Conservation (phyloP, 2,329 filamentous ascomycete genomes). For the Hymenoscyphus fraxineus region DNA sequence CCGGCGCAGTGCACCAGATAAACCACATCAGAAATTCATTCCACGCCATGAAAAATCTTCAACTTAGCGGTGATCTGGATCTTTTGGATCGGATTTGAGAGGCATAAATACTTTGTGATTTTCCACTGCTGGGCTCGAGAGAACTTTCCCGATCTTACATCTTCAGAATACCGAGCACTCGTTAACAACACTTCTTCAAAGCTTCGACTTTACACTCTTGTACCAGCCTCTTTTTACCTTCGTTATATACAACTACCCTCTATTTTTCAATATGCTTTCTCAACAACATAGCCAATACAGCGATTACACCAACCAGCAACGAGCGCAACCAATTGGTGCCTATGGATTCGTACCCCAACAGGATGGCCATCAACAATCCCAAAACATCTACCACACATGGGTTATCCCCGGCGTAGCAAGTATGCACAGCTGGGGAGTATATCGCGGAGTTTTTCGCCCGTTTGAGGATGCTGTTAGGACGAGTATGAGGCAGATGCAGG, state of each 20-base stretch:
- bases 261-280: neutral
- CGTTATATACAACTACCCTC: neutral
- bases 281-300: neutral
- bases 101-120: neutral
- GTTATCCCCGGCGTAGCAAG: too few relatives aligned
- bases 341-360: too few relatives aligned
- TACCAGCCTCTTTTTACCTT: neutral
- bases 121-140: neutral
- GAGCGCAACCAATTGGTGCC: too few relatives aligned
- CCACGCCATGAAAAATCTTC: too few relatives aligned
- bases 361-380: too few relatives aligned
- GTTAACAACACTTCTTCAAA: neutral
- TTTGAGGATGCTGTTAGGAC: too few relatives aligned
- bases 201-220: neutral
- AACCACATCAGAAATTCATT: too few relatives aligned
- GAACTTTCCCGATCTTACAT: neutral
- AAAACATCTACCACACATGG: too few relatives aligned
- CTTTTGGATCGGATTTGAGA: neutral
- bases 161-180: neutral
- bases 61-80: neutral
- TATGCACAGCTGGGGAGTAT: too few relatives aligned
- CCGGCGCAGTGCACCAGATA: neutral
- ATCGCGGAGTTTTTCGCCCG: too few relatives aligned
- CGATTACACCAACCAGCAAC: too few relatives aligned
- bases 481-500: too few relatives aligned